Conservation (phyloP, 352 stramenopile species). For the Phytophthora sojae region DNA sequence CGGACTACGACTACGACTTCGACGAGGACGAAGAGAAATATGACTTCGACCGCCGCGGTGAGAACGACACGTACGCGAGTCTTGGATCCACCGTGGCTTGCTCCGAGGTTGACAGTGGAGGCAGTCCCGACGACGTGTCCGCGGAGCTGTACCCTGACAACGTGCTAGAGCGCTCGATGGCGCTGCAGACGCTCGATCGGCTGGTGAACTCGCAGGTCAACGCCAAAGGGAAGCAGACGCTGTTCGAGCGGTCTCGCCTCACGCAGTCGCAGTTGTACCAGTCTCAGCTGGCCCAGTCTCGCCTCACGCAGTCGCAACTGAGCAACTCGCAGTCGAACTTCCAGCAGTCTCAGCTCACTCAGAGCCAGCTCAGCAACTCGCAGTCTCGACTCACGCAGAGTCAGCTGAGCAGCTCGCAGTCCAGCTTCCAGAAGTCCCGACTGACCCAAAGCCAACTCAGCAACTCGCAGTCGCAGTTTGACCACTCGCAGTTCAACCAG, state of each 20-base stretch:
- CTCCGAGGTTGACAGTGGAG: slow-evolving; percentile 35
- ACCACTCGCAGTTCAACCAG: slow-evolving; percentile 20
- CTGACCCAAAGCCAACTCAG: slow-evolving; percentile 5
- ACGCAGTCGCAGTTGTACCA: slow-evolving; percentile 29
- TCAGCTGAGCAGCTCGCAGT: slow-evolving; percentile 11
- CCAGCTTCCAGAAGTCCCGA: slow-evolving; percentile 5
- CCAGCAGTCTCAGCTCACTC: slow-evolving; percentile 6
- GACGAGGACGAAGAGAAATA: slow-evolving; percentile 23
- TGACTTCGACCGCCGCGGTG: slow-evolving; percentile 18
- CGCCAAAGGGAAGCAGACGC: slow-evolving; percentile 1
- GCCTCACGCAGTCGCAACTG: no score
- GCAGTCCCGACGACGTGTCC: slow-evolving; percentile 32
- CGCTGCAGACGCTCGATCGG: slow-evolving; percentile 36
- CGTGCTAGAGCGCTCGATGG: slow-evolving; percentile 33
- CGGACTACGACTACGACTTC: slow-evolving; percentile 33
- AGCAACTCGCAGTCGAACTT: slow-evolving; percentile 3
- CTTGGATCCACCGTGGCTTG: slow-evolving; percentile 32
- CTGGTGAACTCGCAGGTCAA: slow-evolving; percentile 33
- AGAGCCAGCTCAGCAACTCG: slow-evolving; percentile 1
- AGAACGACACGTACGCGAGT: slow-evolving; percentile 36
- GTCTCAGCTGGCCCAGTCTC: no score
- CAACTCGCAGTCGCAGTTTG: slow-evolving; percentile 8
- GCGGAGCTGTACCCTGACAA: slow-evolving; percentile 28
- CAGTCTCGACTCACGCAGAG: slow-evolving; percentile 20
- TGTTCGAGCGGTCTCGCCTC: slow-evolving; percentile 34